Base-by-base conservation (phyloP, 2,329 filamentous ascomycete genomes). In the Sclerotinia subarctica region DNA sequence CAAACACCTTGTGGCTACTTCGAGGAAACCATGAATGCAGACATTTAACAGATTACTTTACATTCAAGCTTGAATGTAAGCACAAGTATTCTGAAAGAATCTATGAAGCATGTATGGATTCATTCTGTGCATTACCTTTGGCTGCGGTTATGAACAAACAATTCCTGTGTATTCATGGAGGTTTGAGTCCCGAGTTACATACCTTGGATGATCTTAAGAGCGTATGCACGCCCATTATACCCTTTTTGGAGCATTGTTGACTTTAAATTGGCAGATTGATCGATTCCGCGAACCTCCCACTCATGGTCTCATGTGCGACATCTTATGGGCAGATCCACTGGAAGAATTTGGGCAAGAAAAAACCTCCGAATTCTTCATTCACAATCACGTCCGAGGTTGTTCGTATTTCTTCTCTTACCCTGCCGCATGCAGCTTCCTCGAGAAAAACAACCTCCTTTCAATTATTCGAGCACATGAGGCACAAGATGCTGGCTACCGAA, bases 91-190 rank as follows among this genome's bases (percentile, higher is more conserved):
- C 93, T 46, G 95, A 98, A 82, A 87, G 87, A 72, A 87, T 99
- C 69, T 99, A 99, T 79, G 94, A 99, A 77, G 94, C 95, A 68
- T 98, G 95, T 82, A 96, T 97, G 88, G 94, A 99, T 73, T 96
- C 95, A 0, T 99, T 99, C 85, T 99, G 95, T 82, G 86, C 90
- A 72, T 83, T 99, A 72, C 95, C 95, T 42, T 84, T 99, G 74
- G 95, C 95, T 68, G 95, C 95, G 38, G 90, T 99, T 74, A 99
- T 99, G 95, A 99, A 99, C 87, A 99, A 99, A 85, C 95, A 99
- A 80, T 99, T 99, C 81, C 83, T 99, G 74, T 99, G 95, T 79
- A 98, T 99, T 75, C 95, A 99, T 79, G 95, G 95, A 77, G 95
- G 95, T 71, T 83, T 99, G 74, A 97, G 94, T 79, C 95, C 95